Conservation (phyloP, 2,329 filamentous ascomycete species). For the Ophiostoma sp. region DNA sequence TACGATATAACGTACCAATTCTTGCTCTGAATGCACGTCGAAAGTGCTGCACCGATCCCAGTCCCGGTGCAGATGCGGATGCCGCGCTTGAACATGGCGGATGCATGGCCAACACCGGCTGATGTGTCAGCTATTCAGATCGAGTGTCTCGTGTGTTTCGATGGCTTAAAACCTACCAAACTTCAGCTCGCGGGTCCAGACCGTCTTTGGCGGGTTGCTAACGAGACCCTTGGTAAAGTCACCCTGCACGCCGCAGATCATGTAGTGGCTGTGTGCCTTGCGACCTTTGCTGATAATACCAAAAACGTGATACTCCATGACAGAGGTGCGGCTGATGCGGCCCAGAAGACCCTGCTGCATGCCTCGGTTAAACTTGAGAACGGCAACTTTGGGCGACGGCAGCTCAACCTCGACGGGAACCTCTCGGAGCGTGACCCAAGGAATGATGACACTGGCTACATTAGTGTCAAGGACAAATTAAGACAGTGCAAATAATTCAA, state of each 20-base stretch:
- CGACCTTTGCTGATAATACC: slow-evolving; percentile 34
- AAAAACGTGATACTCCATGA: slow-evolving; percentile 42
- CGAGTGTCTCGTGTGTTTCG: background rate
- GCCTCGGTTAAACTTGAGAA: slow-evolving; percentile 37
- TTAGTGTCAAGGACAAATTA: background rate
- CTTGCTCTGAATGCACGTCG: slow-evolving; percentile 33
- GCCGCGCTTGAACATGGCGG: slow-evolving; percentile 40
- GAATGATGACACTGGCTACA: background rate
- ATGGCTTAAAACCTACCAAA: background rate
- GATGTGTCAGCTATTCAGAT: slow-evolving; percentile 33
- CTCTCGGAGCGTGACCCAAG: background rate
- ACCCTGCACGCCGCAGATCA: slow-evolving; percentile 41
- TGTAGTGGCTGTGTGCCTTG: slow-evolving; percentile 33
- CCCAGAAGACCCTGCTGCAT: slow-evolving; percentile 41
- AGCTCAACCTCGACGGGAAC: background rate
- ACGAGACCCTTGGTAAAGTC: slow-evolving; percentile 39
- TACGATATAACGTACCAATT: background rate
- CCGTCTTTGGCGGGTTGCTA: slow-evolving; percentile 36
- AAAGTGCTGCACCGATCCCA: slow-evolving; percentile 39
- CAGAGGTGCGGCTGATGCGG: slow-evolving; percentile 38
- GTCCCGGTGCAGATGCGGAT: slow-evolving; percentile 40
- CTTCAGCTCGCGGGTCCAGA: slow-evolving; percentile 32
- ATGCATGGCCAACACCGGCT: slow-evolving; percentile 40
- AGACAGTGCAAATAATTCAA: background rate
- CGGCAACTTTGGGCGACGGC: slow-evolving; percentile 35